phyloP scores from a whole-genome alignment of 306 rosid species.

The Begonia loranthoides region DNA sequence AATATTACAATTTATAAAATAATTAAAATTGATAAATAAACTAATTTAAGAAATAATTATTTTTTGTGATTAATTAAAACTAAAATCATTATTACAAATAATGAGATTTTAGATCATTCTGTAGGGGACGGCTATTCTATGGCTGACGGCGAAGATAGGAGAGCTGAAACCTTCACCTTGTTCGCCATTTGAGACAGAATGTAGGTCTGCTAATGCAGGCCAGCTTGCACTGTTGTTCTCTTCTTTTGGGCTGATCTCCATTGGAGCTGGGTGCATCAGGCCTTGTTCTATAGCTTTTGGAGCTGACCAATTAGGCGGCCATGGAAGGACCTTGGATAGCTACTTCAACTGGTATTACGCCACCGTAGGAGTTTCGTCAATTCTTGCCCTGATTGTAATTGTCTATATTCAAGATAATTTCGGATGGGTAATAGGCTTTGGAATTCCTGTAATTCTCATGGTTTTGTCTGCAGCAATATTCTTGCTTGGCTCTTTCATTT shows the following conservation, averaged over 20 bases:
- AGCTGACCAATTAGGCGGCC: constrained; percentile 27
- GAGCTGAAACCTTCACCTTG: constrained; percentile 20
- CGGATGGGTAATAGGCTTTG: constrained; percentile 45
- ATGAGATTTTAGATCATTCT: not conserved
- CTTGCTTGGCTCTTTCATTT: constrained; percentile 25
- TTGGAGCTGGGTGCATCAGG: constrained; percentile 48
- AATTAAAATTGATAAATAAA: too few species aligned
- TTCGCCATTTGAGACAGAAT: not conserved
- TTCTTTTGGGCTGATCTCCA: constrained; percentile 31
- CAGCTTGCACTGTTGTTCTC: constrained; percentile 15
- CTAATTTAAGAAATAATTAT: too few species aligned
- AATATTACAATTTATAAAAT: too few species aligned
- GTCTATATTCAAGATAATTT: constrained; percentile 34
- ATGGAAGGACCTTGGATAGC: constrained; percentile 17
- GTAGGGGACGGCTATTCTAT: constrained; percentile 29
- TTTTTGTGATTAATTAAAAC: too few species aligned
- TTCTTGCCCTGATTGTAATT: constrained; percentile 20
- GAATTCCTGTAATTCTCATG: constrained; percentile 28
- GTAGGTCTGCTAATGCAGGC: constrained; percentile 12
- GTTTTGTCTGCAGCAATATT: constrained; percentile 20
- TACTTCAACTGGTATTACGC: constrained; percentile 39
- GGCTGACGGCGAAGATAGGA: constrained; percentile 31
- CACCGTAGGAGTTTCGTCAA: constrained; percentile 14
- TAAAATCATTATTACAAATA: too few species aligned
- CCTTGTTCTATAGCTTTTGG: constrained; percentile 53